These are phyloP conservation scores for Cryptosporidium sp. DNA, from an alignment of 169 alveolate genomes.

Conservation along the genomic window DNA sequence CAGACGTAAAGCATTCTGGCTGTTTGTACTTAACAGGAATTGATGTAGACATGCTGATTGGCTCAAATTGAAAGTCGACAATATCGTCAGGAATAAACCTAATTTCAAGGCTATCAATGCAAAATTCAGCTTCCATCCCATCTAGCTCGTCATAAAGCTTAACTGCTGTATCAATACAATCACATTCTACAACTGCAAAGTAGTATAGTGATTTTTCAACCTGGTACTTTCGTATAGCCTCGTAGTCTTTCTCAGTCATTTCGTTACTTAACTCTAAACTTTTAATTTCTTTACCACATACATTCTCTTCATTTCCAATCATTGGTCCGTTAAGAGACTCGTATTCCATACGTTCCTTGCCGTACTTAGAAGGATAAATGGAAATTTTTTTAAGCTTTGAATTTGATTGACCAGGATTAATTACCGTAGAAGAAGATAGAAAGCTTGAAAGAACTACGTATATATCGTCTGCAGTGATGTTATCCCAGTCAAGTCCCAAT, in stretches of 20 bases:
- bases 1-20: conserved; percentile 87
- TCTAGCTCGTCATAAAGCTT: conserved; percentile 92
- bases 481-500: conserved; percentile 97
- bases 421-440: conserved; percentile 78
- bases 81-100: conserved; percentile 93
- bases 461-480: conserved; percentile 93
- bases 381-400: conserved; percentile 88
- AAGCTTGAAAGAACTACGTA: conserved; percentile 91
- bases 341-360: conserved; percentile 90
- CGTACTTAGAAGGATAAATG: conserved; percentile 94
- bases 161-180: conserved; percentile 89
- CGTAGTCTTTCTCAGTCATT: conserved; percentile 80
- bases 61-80: conserved; percentile 88
- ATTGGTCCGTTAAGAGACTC: conserved; percentile 93
- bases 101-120: conserved; percentile 92
- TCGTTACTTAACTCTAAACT: background rate
- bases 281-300: conserved; percentile 57
- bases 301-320: conserved; percentile 72
- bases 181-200: conserved; percentile 94
- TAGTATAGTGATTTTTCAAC: conserved; percentile 88
- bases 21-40: conserved; percentile 92
- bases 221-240: conserved; percentile 81
- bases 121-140: conserved; percentile 94
- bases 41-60: conserved; percentile 89
- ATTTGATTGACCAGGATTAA: conserved; percentile 83